Percentiles rank a stretch among this genome's conserved stretches.
phyloP scores from a whole-genome alignment of 1,139 yeast species.

The Geotrichum klebahnii region DNA sequence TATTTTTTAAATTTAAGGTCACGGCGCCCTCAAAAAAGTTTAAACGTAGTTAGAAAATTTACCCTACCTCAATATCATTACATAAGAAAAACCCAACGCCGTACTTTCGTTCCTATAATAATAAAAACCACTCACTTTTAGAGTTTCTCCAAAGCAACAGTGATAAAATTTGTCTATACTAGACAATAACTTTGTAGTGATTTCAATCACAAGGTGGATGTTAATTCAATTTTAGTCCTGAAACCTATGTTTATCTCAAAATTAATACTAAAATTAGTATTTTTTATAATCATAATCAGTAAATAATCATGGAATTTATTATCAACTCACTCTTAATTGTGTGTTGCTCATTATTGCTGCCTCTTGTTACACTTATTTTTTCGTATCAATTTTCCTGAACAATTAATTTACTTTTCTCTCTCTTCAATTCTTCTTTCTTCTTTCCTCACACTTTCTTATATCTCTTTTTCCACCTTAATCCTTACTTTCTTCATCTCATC shows the following conservation, averaged over 20 bases:
- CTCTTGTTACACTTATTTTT: background rate
- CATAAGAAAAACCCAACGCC: too few relatives aligned
- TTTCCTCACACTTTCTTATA: constrained; percentile 5
- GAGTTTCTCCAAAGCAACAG: background rate
- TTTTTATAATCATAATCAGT: too few relatives aligned
- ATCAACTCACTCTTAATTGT: too few relatives aligned
- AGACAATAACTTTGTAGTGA: background rate
- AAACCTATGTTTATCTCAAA: background rate
- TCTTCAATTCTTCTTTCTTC: constrained; percentile 3
- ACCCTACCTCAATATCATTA: too few relatives aligned
- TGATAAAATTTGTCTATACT: background rate
- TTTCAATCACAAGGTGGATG: background rate
- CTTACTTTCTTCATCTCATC: background rate
- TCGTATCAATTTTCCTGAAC: background rate
- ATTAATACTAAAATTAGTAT: constrained; percentile 5
- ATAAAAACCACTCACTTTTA: too few relatives aligned
- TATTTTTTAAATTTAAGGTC: too few relatives aligned
- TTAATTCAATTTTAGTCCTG: background rate
- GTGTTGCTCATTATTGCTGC: constrained; percentile 2
- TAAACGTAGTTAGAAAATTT: too few relatives aligned
- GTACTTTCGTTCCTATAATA: too few relatives aligned
- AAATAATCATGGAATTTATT: too few relatives aligned
- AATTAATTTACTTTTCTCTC: background rate
- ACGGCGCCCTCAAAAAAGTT: too few relatives aligned
- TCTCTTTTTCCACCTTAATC: background rate